phyloP scores from a whole-genome alignment of 139 green algal species.

The Closterium sp. region DNA sequence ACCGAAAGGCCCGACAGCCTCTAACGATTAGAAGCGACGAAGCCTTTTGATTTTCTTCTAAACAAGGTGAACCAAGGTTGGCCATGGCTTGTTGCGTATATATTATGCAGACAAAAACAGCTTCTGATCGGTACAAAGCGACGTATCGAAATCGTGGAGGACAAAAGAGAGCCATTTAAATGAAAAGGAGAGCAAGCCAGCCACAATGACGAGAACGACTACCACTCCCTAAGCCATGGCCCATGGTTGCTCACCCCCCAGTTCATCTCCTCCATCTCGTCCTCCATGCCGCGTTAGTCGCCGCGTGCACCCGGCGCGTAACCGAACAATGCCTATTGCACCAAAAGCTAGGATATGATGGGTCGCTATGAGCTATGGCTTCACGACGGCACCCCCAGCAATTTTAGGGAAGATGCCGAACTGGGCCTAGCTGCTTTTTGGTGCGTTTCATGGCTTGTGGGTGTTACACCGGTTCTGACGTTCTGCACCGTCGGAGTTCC shows the following conservation, averaged over 20 bases:
- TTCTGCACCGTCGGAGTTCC: too few species aligned
- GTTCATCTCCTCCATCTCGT: not conserved
- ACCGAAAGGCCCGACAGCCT: not conserved
- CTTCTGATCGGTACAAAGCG: not conserved
- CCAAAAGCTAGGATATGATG: not conserved
- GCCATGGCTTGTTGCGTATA: too few species aligned
- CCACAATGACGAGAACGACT: not conserved
- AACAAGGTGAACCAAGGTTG: too few species aligned
- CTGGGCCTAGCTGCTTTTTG: too few species aligned
- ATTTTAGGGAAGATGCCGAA: too few species aligned
- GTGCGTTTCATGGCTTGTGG: too few species aligned
- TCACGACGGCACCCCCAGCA: too few species aligned
- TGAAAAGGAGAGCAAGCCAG: not conserved
- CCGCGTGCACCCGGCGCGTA: not conserved
- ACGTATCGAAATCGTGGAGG: not conserved
- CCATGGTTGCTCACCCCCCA: not conserved
- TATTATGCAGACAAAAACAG: not conserved
- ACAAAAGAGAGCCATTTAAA: not conserved
- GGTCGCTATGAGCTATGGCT: too few species aligned
- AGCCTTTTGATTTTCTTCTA: too few species aligned
- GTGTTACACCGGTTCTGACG: too few species aligned
- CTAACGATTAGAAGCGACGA: too few species aligned
- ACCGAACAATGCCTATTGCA: not conserved
- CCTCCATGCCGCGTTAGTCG: not conserved
- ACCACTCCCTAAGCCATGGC: not conserved